phyloP scores from a whole-genome alignment of 2,329 filamentous ascomycete species.

The Rhynchosporium graminicola region DNA sequence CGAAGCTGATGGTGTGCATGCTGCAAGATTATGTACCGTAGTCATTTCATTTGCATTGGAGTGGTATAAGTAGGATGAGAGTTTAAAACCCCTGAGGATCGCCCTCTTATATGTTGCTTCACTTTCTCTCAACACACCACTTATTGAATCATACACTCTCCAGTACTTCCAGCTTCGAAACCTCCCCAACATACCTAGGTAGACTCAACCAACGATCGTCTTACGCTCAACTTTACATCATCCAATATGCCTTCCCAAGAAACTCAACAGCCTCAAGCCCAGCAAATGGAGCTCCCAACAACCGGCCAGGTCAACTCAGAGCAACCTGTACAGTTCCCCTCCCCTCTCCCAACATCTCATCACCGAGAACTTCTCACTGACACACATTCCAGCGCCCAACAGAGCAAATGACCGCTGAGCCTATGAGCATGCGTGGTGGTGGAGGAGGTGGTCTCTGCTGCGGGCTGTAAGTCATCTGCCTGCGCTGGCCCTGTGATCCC shows the following conservation, averaged over 20 bases:
- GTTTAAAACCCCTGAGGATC: conserved; percentile 14
- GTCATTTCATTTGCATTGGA: neutral
- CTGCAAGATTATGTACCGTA: neutral
- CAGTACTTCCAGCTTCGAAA: neutral
- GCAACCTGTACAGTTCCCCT: conserved; percentile 35
- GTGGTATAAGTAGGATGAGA: neutral
- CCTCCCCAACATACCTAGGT: neutral
- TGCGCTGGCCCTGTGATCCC: neutral
- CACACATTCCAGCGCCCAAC: conserved; percentile 27
- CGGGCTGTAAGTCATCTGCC: conserved; percentile 32
- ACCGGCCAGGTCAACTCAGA: conserved; percentile 26
- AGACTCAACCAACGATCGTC: conserved; percentile 2
- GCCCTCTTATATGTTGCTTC: conserved; percentile 9
- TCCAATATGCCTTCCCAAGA: conserved; percentile 39
- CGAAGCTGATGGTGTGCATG: conserved; percentile 8
- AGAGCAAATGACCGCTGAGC: conserved; percentile 38
- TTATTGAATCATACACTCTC: conserved; percentile 8
- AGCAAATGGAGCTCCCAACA: conserved; percentile 35
- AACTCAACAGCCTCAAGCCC: conserved; percentile 35
- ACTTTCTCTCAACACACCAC: neutral
- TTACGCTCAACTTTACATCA: neutral
- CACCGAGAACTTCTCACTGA: conserved; percentile 32
- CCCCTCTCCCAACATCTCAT: conserved; percentile 32
- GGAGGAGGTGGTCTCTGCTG: conserved; percentile 34
- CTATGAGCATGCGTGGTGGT: conserved; percentile 35